Percentiles rank a stretch among this genome's conserved stretches.
phyloP scores from a whole-genome alignment of 495 filamentous ascomycete genomes.

The Elasticomyces elasticus region DNA sequence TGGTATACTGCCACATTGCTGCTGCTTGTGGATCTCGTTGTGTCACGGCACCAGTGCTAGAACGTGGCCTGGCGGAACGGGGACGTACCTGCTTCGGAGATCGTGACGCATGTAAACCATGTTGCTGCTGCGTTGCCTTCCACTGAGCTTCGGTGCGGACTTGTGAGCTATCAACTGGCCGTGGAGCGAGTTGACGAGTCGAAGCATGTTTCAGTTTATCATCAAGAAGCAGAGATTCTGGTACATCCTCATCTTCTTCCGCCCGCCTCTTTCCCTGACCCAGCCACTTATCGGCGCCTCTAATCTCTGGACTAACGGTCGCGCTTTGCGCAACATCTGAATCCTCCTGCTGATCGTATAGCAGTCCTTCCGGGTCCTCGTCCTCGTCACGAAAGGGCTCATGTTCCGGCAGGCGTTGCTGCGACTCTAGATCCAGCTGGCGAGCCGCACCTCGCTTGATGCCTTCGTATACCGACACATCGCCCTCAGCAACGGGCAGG shows the following conservation, averaged over 20 bases:
- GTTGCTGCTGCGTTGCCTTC: slow-evolving; percentile 54
- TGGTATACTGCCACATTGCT: slow-evolving; percentile 93
- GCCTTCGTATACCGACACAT: slow-evolving; percentile 21
- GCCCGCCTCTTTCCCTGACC: slow-evolving; percentile 7
- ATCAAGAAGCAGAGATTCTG: slow-evolving; percentile 78
- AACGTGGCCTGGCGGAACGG: neutral
- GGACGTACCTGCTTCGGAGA: slow-evolving; percentile 4
- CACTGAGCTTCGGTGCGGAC: slow-evolving; percentile 50
- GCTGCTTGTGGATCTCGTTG: slow-evolving; percentile 58
- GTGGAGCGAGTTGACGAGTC: slow-evolving; percentile 15
- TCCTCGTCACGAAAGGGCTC: slow-evolving; percentile 16
- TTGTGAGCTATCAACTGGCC: slow-evolving; percentile 45
- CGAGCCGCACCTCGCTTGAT: slow-evolving; percentile 4
- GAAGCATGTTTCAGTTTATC: slow-evolving; percentile 23
- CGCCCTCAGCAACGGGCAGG: slow-evolving; percentile 49
- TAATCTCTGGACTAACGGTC: slow-evolving; percentile 7
- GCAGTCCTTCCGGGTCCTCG: slow-evolving; percentile 12
- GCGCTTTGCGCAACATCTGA: neutral
- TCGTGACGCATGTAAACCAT: slow-evolving; percentile 41
- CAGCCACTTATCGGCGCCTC: slow-evolving; percentile 4
- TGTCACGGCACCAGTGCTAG: neutral
- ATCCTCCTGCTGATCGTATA: slow-evolving; percentile 2
- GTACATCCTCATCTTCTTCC: slow-evolving; percentile 84
- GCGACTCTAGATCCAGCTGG: slow-evolving; percentile 14
- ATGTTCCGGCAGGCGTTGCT: neutral